A percentile compares a stretch with the other conserved stretches of the same genome.
Evolutionary conservation across 352 stramenopile species (phyloP).

Genomic region (Phytopythium cucurbitacearum): DNA sequence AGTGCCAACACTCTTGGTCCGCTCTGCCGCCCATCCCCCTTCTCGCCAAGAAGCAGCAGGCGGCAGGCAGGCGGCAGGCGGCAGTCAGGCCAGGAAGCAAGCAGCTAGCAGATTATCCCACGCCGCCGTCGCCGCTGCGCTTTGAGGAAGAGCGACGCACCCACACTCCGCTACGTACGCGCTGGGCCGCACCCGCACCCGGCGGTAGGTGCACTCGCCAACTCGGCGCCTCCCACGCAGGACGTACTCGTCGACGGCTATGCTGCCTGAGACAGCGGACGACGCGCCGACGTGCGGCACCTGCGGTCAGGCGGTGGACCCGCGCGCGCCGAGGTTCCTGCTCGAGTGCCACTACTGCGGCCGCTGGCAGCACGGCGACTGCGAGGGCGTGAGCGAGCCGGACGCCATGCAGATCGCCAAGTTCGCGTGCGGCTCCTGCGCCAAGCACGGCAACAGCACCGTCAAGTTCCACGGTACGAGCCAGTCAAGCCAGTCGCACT

Average conservation of each 20-base stretch:
- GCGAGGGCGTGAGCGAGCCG: slow-evolving; percentile 47
- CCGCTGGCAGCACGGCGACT: slow-evolving; percentile 58
- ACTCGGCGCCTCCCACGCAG: too few relatives aligned
- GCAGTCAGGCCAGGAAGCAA: too few relatives aligned
- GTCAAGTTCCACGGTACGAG: slow-evolving; percentile 34
- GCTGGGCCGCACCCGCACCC: too few relatives aligned
- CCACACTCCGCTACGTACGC: too few relatives aligned
- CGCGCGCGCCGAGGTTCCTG: slow-evolving; percentile 34
- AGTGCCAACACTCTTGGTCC: too few relatives aligned
- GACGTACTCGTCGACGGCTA: background rate
- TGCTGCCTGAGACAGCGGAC: background rate
- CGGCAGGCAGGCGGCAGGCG: too few relatives aligned
- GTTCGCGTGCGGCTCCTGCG: slow-evolving; percentile 42
- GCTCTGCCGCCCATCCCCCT: too few relatives aligned
- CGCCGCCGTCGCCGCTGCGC: too few relatives aligned
- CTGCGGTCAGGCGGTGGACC: slow-evolving; percentile 25
- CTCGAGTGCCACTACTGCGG: slow-evolving; percentile 66
- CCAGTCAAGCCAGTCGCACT: background rate
- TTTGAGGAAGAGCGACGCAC: too few relatives aligned
- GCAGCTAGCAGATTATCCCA: too few relatives aligned
- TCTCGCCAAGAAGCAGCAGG: too few relatives aligned
- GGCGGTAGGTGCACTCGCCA: too few relatives aligned
- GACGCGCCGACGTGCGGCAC: slow-evolving; percentile 6
- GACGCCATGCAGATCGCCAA: slow-evolving; percentile 54
- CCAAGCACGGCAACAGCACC: slow-evolving; percentile 31